A percentile compares a stretch with the other conserved stretches of the same genome.
These are phyloP conservation scores for Mycena vitilis DNA, from an alignment of 768 basidiomycete species.

Conservation along the genomic window DNA sequence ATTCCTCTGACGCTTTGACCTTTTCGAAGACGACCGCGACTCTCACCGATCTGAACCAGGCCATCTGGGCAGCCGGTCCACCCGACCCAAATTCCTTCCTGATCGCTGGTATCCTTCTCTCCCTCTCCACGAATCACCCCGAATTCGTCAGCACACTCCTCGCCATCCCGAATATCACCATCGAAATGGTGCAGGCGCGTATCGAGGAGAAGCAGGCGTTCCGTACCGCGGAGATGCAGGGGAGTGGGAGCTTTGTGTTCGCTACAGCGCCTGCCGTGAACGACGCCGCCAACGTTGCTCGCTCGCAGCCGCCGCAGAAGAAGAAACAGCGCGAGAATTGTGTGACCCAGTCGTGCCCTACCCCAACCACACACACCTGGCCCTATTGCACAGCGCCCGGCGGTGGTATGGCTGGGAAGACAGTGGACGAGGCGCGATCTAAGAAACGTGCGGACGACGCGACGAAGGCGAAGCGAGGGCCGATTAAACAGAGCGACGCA, in stretches of 20 bases:
- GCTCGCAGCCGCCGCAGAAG: neutral
- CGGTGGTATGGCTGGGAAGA: slow-evolving; percentile 2
- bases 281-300: neutral
- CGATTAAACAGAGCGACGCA: no score
- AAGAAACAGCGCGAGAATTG: neutral
- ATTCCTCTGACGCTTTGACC: no score
- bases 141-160: neutral
- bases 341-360: neutral
- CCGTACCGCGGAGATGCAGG: neutral
- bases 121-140: neutral
- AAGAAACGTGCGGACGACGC: no score
- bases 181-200: neutral
- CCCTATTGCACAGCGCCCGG: slow-evolving; percentile 7
- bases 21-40: no score
- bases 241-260: neutral
- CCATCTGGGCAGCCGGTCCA: neutral
- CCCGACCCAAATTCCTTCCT: slow-evolving; percentile 2
- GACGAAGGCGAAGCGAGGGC: no score
- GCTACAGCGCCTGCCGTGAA: neutral
- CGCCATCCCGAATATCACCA: neutral
- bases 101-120: neutral
- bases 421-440: no score
- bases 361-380: neutral
- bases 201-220: neutral
- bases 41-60: neutral